Percentiles rank a stretch among this genome's conserved stretches.
Evolutionary conservation across 768 basidiomycete species (phyloP).

Genomic region (Boletus rubescentipes): DNA sequence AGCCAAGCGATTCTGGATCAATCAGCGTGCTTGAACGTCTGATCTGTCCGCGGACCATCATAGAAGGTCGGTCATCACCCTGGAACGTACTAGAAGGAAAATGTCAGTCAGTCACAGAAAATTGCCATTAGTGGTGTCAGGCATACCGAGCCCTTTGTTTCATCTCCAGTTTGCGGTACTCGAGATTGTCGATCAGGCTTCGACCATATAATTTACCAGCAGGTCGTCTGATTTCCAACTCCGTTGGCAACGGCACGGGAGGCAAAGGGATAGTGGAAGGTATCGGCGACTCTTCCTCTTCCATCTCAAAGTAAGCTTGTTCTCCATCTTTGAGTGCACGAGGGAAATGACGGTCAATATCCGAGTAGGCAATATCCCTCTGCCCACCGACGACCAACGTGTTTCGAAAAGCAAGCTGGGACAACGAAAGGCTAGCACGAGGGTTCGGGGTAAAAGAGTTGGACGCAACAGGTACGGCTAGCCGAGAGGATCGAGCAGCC

Average conservation of each 20-base stretch:
- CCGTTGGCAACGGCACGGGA: conserved; percentile 32
- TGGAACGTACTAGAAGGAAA: conserved; percentile 65
- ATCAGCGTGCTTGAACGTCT: conserved; percentile 68
- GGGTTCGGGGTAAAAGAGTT: conserved; percentile 80
- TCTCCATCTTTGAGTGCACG: conserved; percentile 79
- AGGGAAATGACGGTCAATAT: conserved; percentile 60
- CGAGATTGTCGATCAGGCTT: conserved; percentile 89
- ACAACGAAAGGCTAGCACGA: conserved; percentile 66
- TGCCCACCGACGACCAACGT: conserved; percentile 70
- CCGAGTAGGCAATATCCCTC: conserved; percentile 58
- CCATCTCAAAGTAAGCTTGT: conserved; percentile 55
- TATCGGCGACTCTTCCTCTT: conserved; percentile 36
- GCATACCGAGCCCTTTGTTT: conserved; percentile 78
- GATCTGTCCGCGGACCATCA: conserved; percentile 76
- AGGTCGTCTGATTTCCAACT: conserved; percentile 43
- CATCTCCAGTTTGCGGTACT: conserved; percentile 79
- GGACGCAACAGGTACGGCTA: conserved; percentile 45
- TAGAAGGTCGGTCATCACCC: conserved; percentile 86
- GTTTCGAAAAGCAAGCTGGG: conserved; percentile 85
- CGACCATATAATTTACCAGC: conserved; percentile 85
- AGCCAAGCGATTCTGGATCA: conserved; percentile 60
- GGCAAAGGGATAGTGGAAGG: conserved; percentile 32
- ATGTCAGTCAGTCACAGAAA: conserved; percentile 6
- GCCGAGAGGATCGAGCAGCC: conserved; percentile 60
- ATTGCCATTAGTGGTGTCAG: neutral